Base-by-base conservation (phyloP, 2,329 filamentous ascomycete genomes). In the Cladosporium sp. region DNA sequence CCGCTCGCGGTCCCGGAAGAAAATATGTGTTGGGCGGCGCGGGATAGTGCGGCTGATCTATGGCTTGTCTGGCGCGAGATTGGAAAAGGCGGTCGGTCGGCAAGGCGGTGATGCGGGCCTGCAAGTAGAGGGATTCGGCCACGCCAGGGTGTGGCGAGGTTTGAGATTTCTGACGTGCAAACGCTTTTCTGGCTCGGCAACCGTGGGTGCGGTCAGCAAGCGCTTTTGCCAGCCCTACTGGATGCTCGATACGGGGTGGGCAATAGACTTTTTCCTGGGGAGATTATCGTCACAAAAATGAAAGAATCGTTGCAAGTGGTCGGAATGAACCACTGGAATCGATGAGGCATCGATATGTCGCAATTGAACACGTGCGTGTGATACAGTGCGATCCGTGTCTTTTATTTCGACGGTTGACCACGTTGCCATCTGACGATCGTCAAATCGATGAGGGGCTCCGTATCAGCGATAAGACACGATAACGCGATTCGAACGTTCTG, bases 81-180 rank as follows among this genome's bases (percentile, higher is more conserved):
- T 30, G n/a, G 46, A 61, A 61, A 61, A 61, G 58, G 58, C 58
- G 58, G 58, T 61, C 58, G 58, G 43, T 25, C 39, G 25, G 23
- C 56, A 46, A 36, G 56, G 56, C 56, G 56, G 56, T 58, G 56
- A 43, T 58, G 56, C 54, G 39, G 39, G 39, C 39, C 39, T 46
- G 39, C 39, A 46, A 46, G 39, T n/a, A 46, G 39, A 46, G 39
- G 39, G 39, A 46, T 57, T 23, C 21, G 26, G 32, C 34, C 21
- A n/a, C 54, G 54, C 18, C 54, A 32, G 54, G 51, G 51, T 58
- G 32, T 58, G 56, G 56, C 34, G 34, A 43, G 34, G 51, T 48
- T 59, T 48, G 57, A 59, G 39, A 59, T 48, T 59, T 48, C 36
- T 30, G 51, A 46, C 39, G n/a, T 46, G 39, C 39, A 46, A 46